These are phyloP conservation scores for Wickerhamiella siamensis DNA, from an alignment of 805 yeast genomes.

Conservation along the genomic window DNA sequence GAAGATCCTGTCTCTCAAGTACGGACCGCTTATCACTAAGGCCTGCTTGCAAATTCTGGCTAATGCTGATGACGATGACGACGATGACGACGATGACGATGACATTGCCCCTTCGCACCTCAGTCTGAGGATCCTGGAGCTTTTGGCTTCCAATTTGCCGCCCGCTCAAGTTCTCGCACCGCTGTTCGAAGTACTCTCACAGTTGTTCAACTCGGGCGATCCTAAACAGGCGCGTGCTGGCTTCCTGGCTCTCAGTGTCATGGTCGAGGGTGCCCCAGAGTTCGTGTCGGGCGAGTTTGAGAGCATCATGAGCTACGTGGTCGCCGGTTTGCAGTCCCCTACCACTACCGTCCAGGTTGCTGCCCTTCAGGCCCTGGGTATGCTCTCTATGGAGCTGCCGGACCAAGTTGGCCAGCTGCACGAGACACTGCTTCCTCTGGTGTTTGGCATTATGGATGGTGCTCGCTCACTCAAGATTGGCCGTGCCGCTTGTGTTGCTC, in stretches of 20 bases:
- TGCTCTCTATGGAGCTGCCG: constrained; percentile 70
- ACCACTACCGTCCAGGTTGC: constrained; percentile 68
- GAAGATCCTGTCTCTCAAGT: constrained; percentile 61
- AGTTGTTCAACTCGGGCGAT: constrained; percentile 37
- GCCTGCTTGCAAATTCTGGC: constrained; percentile 65
- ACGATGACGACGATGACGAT: constrained; percentile 80
- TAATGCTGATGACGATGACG: constrained; percentile 62
- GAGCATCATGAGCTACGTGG: constrained; percentile 56
- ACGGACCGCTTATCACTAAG: constrained; percentile 67
- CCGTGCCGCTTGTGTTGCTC: constrained; percentile 78
- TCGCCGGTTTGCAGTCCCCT: constrained; percentile 62
- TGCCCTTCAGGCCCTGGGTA: constrained; percentile 68
- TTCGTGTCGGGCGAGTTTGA: constrained; percentile 62
- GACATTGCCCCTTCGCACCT: constrained; percentile 67
- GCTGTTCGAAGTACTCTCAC: constrained; percentile 38
- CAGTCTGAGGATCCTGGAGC: constrained; percentile 67
- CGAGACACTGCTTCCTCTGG: constrained; percentile 66
- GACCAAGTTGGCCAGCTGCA: constrained; percentile 76
- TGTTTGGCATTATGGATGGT: constrained; percentile 73
- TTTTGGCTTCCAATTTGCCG: constrained; percentile 71
- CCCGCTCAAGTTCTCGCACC: constrained; percentile 84
- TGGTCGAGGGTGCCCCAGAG: constrained; percentile 91
- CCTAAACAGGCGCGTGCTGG: constrained; percentile 78
- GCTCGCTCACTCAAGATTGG: constrained; percentile 73
- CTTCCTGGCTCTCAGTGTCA: constrained; percentile 62